These are phyloP conservation scores for Coemansia sp. DNA, from an alignment of 192 early-diverging fungal species.

Conservation along the genomic window DNA sequence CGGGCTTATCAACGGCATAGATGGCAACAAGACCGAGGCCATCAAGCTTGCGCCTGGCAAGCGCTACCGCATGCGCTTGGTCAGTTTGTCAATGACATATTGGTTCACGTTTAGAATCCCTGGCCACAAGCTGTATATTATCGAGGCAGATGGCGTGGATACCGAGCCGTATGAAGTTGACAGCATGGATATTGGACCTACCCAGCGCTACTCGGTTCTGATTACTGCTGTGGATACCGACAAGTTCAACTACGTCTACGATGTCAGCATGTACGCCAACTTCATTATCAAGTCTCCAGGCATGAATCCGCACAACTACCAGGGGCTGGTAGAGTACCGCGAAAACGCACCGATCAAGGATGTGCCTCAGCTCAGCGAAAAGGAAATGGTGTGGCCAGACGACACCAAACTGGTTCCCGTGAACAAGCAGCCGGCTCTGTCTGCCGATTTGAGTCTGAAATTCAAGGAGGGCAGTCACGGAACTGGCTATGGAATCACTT, in stretches of 20 bases:
- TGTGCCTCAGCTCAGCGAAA: not conserved
- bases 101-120: slow-evolving; percentile 72
- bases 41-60: slow-evolving; percentile 66
- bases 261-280: too few species aligned
- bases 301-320: slow-evolving; percentile 40
- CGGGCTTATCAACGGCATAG: slow-evolving; percentile 45
- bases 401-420: not conserved
- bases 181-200: slow-evolving; percentile 60
- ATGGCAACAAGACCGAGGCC: slow-evolving; percentile 25
- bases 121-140: slow-evolving; percentile 70
- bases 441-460: slow-evolving; percentile 7
- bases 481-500: too few species aligned
- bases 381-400: slow-evolving; percentile 1
- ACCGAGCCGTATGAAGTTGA: slow-evolving; percentile 53
- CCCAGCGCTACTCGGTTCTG: slow-evolving; percentile 76
- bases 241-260: slow-evolving; percentile 9
- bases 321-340: slow-evolving; percentile 18
- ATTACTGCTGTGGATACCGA: slow-evolving; percentile 61
- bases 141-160: slow-evolving; percentile 74
- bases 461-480: too few species aligned
- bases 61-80: slow-evolving; percentile 71
- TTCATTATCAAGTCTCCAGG: too few species aligned
- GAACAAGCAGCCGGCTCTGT: slow-evolving; percentile 3
- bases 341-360: not conserved
- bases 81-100: slow-evolving; percentile 64